Percentiles rank a stretch among this genome's conserved stretches.
These are phyloP conservation scores for Sutorius eximius DNA, from an alignment of 1,284 basidiomycete species.

Conservation along the genomic window DNA sequence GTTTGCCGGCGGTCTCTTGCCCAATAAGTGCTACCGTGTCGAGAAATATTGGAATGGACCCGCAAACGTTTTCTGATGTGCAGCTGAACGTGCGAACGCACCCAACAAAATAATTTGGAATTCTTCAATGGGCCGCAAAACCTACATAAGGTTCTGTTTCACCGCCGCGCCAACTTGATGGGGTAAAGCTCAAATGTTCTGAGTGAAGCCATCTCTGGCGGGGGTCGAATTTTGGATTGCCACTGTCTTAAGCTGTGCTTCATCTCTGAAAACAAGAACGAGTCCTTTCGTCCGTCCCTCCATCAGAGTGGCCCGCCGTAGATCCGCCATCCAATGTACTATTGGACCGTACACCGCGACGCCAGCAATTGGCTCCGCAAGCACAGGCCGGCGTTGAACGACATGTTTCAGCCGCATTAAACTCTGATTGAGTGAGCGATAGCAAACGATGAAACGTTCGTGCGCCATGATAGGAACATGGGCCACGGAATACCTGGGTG, in stretches of 20 bases:
- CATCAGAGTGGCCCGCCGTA: slow-evolving; percentile 8
- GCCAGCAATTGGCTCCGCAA: slow-evolving; percentile 6
- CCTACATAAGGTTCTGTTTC: slow-evolving; percentile 18
- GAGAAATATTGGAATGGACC: slow-evolving; percentile 13
- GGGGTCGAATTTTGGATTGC: slow-evolving; percentile 1
- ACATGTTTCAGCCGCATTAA: slow-evolving; percentile 31
- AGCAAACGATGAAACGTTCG: slow-evolving; percentile 21
- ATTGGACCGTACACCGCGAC: slow-evolving; percentile 7
- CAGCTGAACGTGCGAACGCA: slow-evolving; percentile 14
- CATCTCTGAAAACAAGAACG: background rate
- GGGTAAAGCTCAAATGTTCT: slow-evolving; percentile 8
- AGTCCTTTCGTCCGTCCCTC: background rate
- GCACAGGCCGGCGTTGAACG: slow-evolving; percentile 8
- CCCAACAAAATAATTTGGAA: background rate
- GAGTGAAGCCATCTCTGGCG: background rate
- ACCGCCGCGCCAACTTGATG: slow-evolving; percentile 3
- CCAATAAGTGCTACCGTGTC: slow-evolving; percentile 10
- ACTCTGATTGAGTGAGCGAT: slow-evolving; percentile 15
- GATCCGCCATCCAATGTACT: slow-evolving; percentile 15
- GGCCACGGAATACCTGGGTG: slow-evolving; percentile 1
- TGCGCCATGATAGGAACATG: slow-evolving; percentile 18
- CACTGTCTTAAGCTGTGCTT: too few species aligned
- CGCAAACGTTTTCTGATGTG: slow-evolving; percentile 6
- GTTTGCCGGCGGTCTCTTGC: slow-evolving; percentile 11
- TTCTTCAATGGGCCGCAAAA: slow-evolving; percentile 4